Percentiles rank a stretch among this genome's conserved stretches.
Conservation (phyloP, 805 yeast species). For the Maudiozyma bulderi region DNA sequence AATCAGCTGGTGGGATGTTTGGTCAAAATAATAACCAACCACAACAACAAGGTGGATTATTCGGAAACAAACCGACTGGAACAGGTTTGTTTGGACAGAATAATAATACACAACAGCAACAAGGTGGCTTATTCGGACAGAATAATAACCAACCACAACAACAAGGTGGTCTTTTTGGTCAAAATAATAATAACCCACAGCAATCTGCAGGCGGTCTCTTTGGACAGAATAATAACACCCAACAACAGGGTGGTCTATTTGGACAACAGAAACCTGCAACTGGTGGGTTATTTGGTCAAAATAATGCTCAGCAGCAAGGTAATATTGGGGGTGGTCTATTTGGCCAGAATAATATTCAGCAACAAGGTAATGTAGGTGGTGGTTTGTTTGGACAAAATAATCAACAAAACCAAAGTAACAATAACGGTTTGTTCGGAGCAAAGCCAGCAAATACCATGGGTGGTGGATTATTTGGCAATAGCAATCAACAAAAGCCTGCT, state of each 20-base stretch:
- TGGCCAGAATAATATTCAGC: constrained; percentile 7
- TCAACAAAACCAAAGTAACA: constrained; percentile 1
- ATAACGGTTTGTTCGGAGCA: constrained; percentile 19
- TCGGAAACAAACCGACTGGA: constrained; percentile 10
- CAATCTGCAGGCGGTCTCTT: constrained; percentile 13
- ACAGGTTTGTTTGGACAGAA: neutral
- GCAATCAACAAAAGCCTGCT: constrained; percentile 4
- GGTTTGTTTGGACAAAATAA: constrained; percentile 16
- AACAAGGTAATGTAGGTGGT: constrained; percentile 6
- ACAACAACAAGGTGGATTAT: neutral
- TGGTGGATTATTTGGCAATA: constrained; percentile 2
- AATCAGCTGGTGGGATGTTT: constrained; percentile 8
- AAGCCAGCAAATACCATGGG: constrained; percentile 25
- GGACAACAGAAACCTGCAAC: constrained; percentile 5
- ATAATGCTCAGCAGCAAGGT: neutral
- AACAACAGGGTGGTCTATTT: constrained; percentile 11
- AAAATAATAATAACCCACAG: neutral
- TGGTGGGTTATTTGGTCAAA: neutral
- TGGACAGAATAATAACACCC: constrained; percentile 5
- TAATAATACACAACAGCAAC: neutral
- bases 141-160: constrained; percentile 4
- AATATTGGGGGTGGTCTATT: constrained; percentile 13
- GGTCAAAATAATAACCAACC: neutral
- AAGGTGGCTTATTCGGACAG: constrained; percentile 16
- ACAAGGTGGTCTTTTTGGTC: constrained; percentile 8